Evolutionary conservation across 495 filamentous ascomycete species (phyloP).

Genomic region (Podospora tetraspora): DNA sequence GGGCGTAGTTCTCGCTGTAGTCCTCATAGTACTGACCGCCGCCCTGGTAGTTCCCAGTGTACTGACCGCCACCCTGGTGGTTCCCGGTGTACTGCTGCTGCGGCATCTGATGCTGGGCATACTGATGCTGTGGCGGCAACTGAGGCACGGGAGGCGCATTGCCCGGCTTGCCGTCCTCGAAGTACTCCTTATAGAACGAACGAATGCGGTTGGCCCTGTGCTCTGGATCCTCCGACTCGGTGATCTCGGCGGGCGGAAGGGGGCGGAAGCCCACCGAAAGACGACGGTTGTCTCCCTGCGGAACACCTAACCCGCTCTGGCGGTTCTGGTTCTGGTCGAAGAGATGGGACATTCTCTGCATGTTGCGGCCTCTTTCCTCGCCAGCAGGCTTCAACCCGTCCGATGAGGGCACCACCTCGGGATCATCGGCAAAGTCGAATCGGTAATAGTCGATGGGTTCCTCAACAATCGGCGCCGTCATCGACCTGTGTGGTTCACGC

Average conservation of each 20-base stretch:
- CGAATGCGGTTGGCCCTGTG: conserved; percentile 92
- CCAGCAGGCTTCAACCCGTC: conserved; percentile 18
- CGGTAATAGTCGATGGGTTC: conserved; percentile 28
- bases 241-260: conserved; percentile 69
- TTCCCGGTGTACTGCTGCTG: background rate
- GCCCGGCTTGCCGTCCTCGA: conserved; percentile 72
- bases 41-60: conserved; percentile 3
- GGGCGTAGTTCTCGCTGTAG: conserved; percentile 68
- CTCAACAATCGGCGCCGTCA: conserved; percentile 20
- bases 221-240: conserved; percentile 78
- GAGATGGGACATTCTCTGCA: conserved; percentile 35
- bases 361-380: conserved; percentile 29
- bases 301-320: conserved; percentile 46
- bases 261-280: conserved; percentile 89
- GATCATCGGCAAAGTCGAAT: conserved; percentile 20
- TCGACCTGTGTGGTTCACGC: conserved; percentile 6
- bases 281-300: conserved; percentile 61
- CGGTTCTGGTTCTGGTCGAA: conserved; percentile 26
- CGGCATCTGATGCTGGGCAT: background rate
- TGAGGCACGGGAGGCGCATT: conserved; percentile 40
- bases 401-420: conserved; percentile 8
- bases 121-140: conserved; percentile 31
- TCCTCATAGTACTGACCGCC: conserved; percentile 24
- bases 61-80: conserved; percentile 16
- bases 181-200: conserved; percentile 99